A percentile compares a stretch with the other conserved stretches of the same genome.
These are phyloP conservation scores for Discostella stelligera DNA, from an alignment of 352 stramenopile species.

Conservation along the genomic window DNA sequence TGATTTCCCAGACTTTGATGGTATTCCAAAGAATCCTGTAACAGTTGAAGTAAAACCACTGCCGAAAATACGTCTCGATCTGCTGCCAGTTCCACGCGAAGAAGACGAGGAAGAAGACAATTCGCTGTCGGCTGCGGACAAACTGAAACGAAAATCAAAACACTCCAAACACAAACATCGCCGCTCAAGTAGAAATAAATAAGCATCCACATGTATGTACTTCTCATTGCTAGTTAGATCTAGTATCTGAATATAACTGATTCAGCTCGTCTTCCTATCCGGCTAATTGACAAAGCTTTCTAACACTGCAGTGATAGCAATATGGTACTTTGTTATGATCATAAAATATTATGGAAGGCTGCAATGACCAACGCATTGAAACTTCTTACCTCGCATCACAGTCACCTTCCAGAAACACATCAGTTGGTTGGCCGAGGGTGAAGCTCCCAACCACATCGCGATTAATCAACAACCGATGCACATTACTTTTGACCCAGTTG, in stretches of 20 bases:
- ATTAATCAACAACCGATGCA: slow-evolving; percentile 50
- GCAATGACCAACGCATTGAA: neutral
- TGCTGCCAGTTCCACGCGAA: slow-evolving; percentile 77
- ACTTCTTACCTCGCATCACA: slow-evolving; percentile 46
- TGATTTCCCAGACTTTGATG: slow-evolving; percentile 40
- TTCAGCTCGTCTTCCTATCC: slow-evolving; percentile 56
- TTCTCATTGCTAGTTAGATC: neutral
- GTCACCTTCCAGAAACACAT: slow-evolving; percentile 56
- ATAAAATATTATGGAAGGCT: neutral
- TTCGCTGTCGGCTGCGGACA: slow-evolving; percentile 24
- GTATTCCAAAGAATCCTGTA: slow-evolving; percentile 49
- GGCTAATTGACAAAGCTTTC: slow-evolving; percentile 37
- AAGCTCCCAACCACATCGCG: slow-evolving; percentile 55
- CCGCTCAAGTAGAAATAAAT: slow-evolving; percentile 24
- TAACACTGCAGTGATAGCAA: slow-evolving; percentile 17
- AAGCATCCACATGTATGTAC: neutral
- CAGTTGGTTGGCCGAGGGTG: slow-evolving; percentile 17
- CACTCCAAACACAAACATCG: slow-evolving; percentile 38
- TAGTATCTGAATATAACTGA: slow-evolving; percentile 19
- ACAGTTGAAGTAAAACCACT: slow-evolving; percentile 82
- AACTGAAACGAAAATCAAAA: slow-evolving; percentile 54
- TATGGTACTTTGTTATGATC: too few relatives aligned
- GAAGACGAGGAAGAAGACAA: slow-evolving; percentile 77
- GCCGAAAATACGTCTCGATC: slow-evolving; percentile 78
- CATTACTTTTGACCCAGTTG: slow-evolving; percentile 33